Evolutionary conservation across 257 asterid genomes (phyloP), one percentile per base, ranked within the genome.

Genomic region (Primulina eburnea): DNA sequence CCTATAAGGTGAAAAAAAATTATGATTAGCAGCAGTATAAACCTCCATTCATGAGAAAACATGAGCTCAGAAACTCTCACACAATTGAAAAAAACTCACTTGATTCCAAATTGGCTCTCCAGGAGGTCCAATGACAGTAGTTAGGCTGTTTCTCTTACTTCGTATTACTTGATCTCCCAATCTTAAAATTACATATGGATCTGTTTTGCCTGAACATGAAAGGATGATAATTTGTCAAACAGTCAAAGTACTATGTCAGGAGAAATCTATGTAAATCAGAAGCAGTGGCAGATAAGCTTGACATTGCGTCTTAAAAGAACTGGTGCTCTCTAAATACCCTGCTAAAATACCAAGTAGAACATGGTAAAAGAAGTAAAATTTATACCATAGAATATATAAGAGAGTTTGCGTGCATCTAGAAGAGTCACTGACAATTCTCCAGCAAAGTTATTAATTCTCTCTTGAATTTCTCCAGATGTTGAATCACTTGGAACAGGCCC

Each of bases 51-150:
- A 57, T n/a, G 35, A 67, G 69, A 66, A 71, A 66, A 58, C 6
- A 55, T 29, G 53, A 60, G 17, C 11, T 5, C 21, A 10, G 60
- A n/a, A 70, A 24, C 62, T 67, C 35, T 10, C 35, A 56, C 35
- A 56, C 8, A n/a, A 18, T 6, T 35, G 53, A 33, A 66, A 28
- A 55, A 58, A 75, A 67, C 79, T 82, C 78, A 85, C 98, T 90
- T 94, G 99, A 83, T 94, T 91, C 99, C 99, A 94, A 52, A 94
- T 94, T 57, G 99, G 99, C 78, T 92, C 88, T 57, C 99, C 97
- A 59, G 99, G 99, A 72, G 97, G 96, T 56, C 99, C 99, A 50
- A 85, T 87, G 59, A 94, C 96, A 33, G 97, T 89, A 53, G 99
- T 94, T 84, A 89, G 95, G 80, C 99, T 94, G 83, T 94, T 89